Evolutionary conservation across 805 yeast genomes (phyloP).

Genomic region (Saccharomycopsis fodiens): DNA sequence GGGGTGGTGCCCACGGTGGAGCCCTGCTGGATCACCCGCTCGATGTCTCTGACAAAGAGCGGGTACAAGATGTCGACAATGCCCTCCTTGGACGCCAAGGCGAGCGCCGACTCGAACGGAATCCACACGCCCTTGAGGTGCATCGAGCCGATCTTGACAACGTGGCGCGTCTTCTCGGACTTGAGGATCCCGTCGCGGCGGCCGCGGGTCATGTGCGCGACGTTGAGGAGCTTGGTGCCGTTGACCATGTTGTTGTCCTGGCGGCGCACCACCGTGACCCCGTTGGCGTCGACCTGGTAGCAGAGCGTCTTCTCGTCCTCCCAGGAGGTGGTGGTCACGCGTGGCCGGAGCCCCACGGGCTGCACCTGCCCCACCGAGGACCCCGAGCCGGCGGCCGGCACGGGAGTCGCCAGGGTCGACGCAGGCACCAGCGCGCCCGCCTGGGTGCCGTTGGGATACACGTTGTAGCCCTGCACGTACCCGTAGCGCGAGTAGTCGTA

Average conservation of each 20-base stretch:
- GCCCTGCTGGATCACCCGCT: constrained; percentile 23
- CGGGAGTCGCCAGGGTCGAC: constrained; percentile 19
- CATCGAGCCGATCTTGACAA: constrained; percentile 70
- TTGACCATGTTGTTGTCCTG: constrained; percentile 69
- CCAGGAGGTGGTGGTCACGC: constrained; percentile 70
- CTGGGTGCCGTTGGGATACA: constrained; percentile 8
- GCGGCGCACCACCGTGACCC: constrained; percentile 57
- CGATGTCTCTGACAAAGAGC: constrained; percentile 58
- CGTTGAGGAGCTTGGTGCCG: constrained; percentile 62
- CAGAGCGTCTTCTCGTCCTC: constrained; percentile 67
- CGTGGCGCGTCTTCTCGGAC: constrained; percentile 59
- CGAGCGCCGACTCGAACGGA: constrained; percentile 63
- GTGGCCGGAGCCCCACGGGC: constrained; percentile 42
- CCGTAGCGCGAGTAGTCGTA: constrained; percentile 18
- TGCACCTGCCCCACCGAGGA: constrained; percentile 30
- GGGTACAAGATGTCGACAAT: constrained; percentile 53
- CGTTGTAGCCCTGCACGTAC: constrained; percentile 18
- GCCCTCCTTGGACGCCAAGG: constrained; percentile 62
- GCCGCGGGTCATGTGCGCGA: constrained; percentile 69
- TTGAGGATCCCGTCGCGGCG: constrained; percentile 64
- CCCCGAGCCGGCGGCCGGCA: constrained; percentile 24
- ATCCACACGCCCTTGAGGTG: constrained; percentile 72
- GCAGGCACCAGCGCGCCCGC: constrained; percentile 12
- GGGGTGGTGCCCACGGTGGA: background rate
- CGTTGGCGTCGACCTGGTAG: constrained; percentile 65